These are phyloP conservation scores for Boletus edulis DNA, from an alignment of 768 basidiomycete species.

Conservation along the genomic window DNA sequence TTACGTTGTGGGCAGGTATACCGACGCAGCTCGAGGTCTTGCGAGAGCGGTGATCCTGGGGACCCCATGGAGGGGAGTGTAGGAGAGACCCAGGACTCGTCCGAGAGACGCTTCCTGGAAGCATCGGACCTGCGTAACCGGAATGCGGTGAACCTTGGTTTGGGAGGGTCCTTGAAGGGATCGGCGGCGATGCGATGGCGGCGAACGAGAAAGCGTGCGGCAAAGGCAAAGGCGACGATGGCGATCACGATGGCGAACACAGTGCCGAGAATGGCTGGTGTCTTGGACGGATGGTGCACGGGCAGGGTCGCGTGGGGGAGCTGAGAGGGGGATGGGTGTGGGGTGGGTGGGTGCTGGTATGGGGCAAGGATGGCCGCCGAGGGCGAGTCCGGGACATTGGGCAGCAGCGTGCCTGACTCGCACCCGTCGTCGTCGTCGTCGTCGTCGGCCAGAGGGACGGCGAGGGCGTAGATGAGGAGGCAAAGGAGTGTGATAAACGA, in stretches of 20 bases:
- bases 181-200: conserved; percentile 3
- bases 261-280: conserved; percentile 15
- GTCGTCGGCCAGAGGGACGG: conserved; percentile 10
- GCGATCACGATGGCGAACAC: conserved; percentile 15
- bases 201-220: conserved; percentile 11
- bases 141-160: conserved; percentile 2
- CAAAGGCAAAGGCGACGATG: conserved; percentile 2
- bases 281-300: neutral
- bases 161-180: conserved; percentile 14
- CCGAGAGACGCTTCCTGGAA: conserved; percentile 22
- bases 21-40: conserved; percentile 11
- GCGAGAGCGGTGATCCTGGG: conserved; percentile 8
- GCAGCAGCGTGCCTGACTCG: neutral
- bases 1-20: conserved; percentile 11
- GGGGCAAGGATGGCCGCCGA: conserved; percentile 9
- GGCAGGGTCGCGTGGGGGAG: conserved; percentile 10
- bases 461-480: neutral
- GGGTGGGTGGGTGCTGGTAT: conserved; percentile 7
- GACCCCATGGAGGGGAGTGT: conserved; percentile 3
- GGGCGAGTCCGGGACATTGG: neutral
- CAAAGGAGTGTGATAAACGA: conserved; percentile 21
- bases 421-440: conserved; percentile 8
- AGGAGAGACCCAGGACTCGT: conserved; percentile 27
- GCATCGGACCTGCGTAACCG: neutral
- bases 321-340: conserved; percentile 10